Evolutionary conservation across 2,329 filamentous ascomycete species (phyloP).

Genomic region (Myriosclerotinia curreyana): DNA sequence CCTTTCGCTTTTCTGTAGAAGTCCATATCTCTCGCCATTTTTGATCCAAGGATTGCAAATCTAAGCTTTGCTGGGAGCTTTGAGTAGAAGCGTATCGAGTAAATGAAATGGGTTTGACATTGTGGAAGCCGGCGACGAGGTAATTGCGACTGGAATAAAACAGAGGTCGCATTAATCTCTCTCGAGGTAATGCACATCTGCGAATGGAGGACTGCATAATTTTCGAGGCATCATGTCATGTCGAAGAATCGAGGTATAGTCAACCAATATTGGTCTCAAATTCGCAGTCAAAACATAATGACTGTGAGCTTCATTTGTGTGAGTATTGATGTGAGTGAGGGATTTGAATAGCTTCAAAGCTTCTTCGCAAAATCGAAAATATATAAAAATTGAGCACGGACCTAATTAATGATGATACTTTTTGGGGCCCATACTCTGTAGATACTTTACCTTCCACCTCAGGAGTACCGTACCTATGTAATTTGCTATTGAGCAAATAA

Average conservation of each 20-base stretch:
- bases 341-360: background rate
- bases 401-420: background rate
- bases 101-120: background rate
- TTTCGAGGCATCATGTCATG: slow-evolving; percentile 6
- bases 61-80: slow-evolving; percentile 20
- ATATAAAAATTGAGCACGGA: slow-evolving; percentile 14
- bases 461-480: background rate
- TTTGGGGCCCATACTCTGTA: background rate
- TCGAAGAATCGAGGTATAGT: background rate
- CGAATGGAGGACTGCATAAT: slow-evolving; percentile 19
- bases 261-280: background rate
- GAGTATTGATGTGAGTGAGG: background rate
- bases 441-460: background rate
- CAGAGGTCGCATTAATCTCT: background rate
- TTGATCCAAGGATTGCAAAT: slow-evolving; percentile 31
- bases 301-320: background rate
- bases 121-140: background rate
- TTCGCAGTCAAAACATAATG: background rate
- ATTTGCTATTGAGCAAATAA: no score
- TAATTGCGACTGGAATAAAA: slow-evolving; percentile 1
- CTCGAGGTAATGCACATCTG: slow-evolving; percentile 17
- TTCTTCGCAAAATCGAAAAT: background rate
- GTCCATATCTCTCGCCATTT: slow-evolving; percentile 36
- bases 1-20: background rate
- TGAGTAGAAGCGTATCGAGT: slow-evolving; percentile 4